Conservation (phyloP, 768 basidiomycete species). For the Coprinellus aureogranulatus region DNA sequence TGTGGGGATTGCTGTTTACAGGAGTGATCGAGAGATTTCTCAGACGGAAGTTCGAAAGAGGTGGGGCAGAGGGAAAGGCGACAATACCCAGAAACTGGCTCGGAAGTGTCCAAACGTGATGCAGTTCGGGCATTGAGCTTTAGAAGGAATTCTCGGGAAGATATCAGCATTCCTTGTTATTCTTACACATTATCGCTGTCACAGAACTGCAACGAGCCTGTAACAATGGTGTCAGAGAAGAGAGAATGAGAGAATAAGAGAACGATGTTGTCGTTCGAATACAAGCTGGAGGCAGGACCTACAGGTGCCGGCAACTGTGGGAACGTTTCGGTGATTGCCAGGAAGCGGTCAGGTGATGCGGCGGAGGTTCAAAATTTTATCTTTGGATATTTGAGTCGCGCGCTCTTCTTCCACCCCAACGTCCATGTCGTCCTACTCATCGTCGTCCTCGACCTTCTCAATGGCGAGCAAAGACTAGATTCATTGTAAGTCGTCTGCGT, state of each 20-base stretch:
- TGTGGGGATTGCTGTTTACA: not conserved
- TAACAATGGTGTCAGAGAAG: too few species aligned
- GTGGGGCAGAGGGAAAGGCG: not conserved
- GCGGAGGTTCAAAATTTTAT: not conserved
- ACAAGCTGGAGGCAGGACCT: too few species aligned
- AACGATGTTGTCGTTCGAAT: too few species aligned
- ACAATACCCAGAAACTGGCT: slow-evolving; percentile 1
- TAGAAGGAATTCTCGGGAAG: too few species aligned
- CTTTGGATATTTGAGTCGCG: not conserved
- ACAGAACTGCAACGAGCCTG: too few species aligned
- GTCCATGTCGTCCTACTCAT: not conserved
- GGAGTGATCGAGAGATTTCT: not conserved
- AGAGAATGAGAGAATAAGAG: too few species aligned
- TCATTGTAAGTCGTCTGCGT: not conserved
- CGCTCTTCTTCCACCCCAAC: not conserved
- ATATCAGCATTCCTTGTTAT: too few species aligned
- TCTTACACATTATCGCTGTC: too few species aligned
- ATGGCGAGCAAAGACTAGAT: not conserved
- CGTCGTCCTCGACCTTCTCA: not conserved
- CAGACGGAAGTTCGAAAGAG: not conserved
- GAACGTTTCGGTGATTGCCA: too few species aligned
- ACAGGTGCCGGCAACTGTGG: too few species aligned
- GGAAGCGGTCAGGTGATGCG: not conserved
- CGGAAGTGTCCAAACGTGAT: not conserved
- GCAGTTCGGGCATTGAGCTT: not conserved